phyloP scores from a whole-genome alignment of 1,284 basidiomycete genomes.

The Sanguinoderma infundibulare region DNA sequence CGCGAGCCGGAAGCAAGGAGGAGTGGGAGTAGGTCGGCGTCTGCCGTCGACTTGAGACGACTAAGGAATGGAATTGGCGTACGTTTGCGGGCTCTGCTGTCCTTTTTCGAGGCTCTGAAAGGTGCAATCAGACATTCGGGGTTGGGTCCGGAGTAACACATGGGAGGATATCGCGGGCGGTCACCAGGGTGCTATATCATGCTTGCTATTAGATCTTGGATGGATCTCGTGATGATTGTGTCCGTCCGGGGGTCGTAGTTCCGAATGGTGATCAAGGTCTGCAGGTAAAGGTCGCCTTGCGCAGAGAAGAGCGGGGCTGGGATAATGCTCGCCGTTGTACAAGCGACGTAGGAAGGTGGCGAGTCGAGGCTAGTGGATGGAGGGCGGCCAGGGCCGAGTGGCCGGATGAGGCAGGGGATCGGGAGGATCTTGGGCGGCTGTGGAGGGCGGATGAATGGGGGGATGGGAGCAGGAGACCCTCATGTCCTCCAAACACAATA shows the following conservation, averaged over 20 bases:
- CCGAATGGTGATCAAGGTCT: background rate
- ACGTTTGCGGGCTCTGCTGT: background rate
- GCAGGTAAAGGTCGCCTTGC: background rate
- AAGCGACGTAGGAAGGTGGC: background rate
- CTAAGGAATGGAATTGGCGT: background rate
- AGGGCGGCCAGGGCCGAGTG: background rate
- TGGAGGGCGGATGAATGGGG: background rate
- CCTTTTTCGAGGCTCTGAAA: background rate
- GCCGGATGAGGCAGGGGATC: background rate
- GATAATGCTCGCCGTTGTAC: background rate
- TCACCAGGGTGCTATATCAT: background rate
- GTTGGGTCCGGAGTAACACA: background rate
- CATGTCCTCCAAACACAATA: constrained; percentile 25
- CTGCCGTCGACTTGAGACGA: too few species aligned
- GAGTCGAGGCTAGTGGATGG: background rate
- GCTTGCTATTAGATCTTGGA: background rate
- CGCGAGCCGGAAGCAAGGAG: background rate
- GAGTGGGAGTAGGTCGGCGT: background rate
- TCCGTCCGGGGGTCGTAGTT: background rate
- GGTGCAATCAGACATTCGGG: background rate
- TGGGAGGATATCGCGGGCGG: too few species aligned
- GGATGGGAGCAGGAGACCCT: background rate
- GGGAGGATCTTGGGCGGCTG: background rate
- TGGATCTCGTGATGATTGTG: background rate
- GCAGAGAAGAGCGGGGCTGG: too few species aligned